These are phyloP conservation scores for Microcyclosporella mali DNA, from an alignment of 2,329 filamentous ascomycete genomes.

Conservation along the genomic window DNA sequence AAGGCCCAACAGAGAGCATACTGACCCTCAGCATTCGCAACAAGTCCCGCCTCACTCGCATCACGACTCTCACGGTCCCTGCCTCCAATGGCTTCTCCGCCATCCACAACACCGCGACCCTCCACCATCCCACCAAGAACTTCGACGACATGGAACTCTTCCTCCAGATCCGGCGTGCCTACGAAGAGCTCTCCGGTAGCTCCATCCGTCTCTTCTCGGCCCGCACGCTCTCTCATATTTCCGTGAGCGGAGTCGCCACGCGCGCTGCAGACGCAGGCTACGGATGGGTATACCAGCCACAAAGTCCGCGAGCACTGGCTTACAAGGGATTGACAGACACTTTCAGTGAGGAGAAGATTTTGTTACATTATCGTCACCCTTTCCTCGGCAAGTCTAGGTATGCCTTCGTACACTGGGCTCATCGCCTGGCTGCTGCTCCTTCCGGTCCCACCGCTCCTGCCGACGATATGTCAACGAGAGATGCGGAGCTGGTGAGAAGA, in stretches of 20 bases:
- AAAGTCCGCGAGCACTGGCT: slow-evolving; percentile 27
- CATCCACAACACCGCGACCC: slow-evolving; percentile 10
- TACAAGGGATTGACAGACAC: slow-evolving; percentile 28
- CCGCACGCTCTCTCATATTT: slow-evolving; percentile 27
- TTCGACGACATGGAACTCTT: slow-evolving; percentile 34
- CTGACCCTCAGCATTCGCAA: slow-evolving; percentile 30
- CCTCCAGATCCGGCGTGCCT: slow-evolving; percentile 22
- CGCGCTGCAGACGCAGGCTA: slow-evolving; percentile 24
- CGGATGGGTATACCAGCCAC: slow-evolving; percentile 25
- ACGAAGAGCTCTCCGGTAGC: slow-evolving; percentile 22
- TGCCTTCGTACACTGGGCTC: slow-evolving; percentile 41
- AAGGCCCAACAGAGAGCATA: slow-evolving; percentile 20
- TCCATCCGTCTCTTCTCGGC: slow-evolving; percentile 28
- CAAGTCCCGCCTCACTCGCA: slow-evolving; percentile 19
- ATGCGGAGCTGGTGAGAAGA: slow-evolving; percentile 14
- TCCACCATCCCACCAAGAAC: slow-evolving; percentile 17
- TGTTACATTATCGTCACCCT: slow-evolving; percentile 32
- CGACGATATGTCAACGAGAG: slow-evolving; percentile 6
- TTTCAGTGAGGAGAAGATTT: slow-evolving; percentile 37
- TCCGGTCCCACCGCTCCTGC: neutral
- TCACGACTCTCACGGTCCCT: slow-evolving; percentile 28
- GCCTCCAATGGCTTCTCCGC: slow-evolving; percentile 24
- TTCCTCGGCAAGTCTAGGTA: slow-evolving; percentile 32
- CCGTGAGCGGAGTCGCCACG: slow-evolving; percentile 22
- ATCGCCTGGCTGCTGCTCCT: slow-evolving; percentile 29